phyloP scores from a whole-genome alignment of 495 filamentous ascomycete genomes.

The Pseudevernia furfuracea region DNA sequence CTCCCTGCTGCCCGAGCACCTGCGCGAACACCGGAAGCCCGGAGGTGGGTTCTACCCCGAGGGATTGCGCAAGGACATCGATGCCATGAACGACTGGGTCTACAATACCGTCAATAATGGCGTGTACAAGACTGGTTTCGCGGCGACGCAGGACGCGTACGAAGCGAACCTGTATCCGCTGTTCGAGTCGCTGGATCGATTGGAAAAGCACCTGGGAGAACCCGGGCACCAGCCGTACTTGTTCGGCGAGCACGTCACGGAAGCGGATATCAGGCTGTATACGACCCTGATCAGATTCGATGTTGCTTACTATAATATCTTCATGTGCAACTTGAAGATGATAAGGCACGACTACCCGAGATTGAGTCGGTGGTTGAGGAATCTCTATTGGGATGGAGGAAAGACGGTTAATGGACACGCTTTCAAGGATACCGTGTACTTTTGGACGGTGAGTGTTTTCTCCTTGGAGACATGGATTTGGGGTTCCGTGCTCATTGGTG shows the following conservation, averaged over 20 bases:
- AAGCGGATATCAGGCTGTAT: conserved; percentile 60
- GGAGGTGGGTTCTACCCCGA: conserved; percentile 50
- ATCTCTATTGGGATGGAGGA: conserved; percentile 62
- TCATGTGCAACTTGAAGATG: conserved; percentile 63
- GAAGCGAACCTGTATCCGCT: conserved; percentile 50
- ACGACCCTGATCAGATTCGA: conserved; percentile 62
- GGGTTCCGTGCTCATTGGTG: conserved; percentile 36
- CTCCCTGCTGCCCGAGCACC: conserved; percentile 44
- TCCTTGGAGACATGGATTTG: neutral
- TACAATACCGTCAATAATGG: conserved; percentile 62
- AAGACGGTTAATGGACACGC: conserved; percentile 42
- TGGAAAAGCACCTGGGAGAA: conserved; percentile 51
- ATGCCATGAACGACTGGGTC: conserved; percentile 57
- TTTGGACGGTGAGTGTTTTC: conserved; percentile 43
- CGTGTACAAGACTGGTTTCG: conserved; percentile 64
- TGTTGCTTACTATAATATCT: conserved; percentile 60
- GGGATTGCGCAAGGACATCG: conserved; percentile 47
- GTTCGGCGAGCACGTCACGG: conserved; percentile 58
- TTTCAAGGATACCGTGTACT: conserved; percentile 63
- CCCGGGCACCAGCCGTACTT: conserved; percentile 48
- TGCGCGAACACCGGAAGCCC: conserved; percentile 40
- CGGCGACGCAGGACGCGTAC: conserved; percentile 58
- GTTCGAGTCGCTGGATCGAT: conserved; percentile 56
- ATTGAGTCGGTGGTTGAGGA: conserved; percentile 60
- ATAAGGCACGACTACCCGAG: conserved; percentile 63